These are phyloP conservation scores for Fusarium hostae DNA, from an alignment of 2,329 filamentous ascomycete genomes.

Conservation along the genomic window DNA sequence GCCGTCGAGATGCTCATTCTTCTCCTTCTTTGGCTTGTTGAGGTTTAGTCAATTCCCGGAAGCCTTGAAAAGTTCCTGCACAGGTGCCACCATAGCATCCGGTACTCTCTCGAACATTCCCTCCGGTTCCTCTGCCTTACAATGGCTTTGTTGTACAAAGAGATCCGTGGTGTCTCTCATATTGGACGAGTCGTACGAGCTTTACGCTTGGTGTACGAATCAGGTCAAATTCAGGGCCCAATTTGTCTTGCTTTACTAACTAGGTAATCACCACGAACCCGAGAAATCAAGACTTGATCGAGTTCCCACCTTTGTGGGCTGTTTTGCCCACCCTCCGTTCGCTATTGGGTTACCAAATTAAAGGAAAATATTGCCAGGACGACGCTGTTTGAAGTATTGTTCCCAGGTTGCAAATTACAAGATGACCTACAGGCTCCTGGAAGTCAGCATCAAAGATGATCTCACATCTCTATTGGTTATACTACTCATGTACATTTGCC, in stretches of 20 bases:
- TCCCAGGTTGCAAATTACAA: neutral
- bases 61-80: neutral
- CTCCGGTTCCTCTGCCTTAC: neutral
- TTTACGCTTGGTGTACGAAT: constrained; percentile 4
- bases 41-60: neutral
- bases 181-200: neutral
- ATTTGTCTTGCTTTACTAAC: constrained; percentile 29
- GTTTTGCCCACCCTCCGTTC: neutral
- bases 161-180: constrained; percentile 2
- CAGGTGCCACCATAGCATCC: constrained; percentile 1
- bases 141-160: constrained; percentile 10
- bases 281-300: neutral
- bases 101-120: neutral
- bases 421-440: neutral
- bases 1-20: neutral
- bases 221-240: neutral
- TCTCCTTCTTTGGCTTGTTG: neutral
- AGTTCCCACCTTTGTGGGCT: neutral
- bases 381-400: neutral
- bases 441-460: neutral
- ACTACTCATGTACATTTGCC: neutral
- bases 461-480: neutral
- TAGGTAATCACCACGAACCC: constrained; percentile 25
- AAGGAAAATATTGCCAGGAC: neutral
- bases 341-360: neutral